Base-by-base conservation (phyloP, 345 rosid genomes). In the Gossypium turneri region DNA sequence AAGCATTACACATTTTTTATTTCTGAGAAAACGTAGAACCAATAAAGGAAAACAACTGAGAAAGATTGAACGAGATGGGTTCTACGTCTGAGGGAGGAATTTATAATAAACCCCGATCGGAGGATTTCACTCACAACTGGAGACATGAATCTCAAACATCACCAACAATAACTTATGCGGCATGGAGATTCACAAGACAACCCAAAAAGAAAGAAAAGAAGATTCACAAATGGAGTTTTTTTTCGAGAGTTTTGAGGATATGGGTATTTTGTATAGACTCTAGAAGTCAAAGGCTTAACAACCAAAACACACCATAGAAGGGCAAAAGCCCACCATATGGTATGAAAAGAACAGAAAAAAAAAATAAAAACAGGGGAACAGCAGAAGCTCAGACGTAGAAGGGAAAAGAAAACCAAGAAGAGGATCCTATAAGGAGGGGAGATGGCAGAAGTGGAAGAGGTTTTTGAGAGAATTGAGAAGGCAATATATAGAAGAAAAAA, bases 61-160 rank as follows among this genome's bases (percentile, higher is more conserved):
- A 90, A 89, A 63, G 96, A 90, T 79, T 90, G 96, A 87, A 90
- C 93, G 45, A 90, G 85, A 87, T 90, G 96, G 82, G 90, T 87
- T 86, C 91, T 79, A 86, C 90, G 91, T 76, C 88, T 75, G 63
- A 83, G 80, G n/a, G 87, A 86, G 73, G 93, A 87, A 80, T 84
- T 87, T 44, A 89, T 86, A 88, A 89, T 89, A 81, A 81, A 90
- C 82, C 93, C 91, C 20, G 90, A 85, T 76, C 85, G 86, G 58
- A 90, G 77, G 79, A 90, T 85, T 74, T 90, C 95, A 81, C 89
- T 86, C 73, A 90, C 83, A 80, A 90, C 89, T 52, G 89, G 87
- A 89, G 86, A 85, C 95, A 90, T 90, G 87, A 87, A 86, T 80
- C 79, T 80, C 83, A 71, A 82, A 81, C 92, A 86, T 84, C 83